phyloP scores from a whole-genome alignment of 2,329 filamentous ascomycete species.

The Ascochyta clinopodiicola region DNA sequence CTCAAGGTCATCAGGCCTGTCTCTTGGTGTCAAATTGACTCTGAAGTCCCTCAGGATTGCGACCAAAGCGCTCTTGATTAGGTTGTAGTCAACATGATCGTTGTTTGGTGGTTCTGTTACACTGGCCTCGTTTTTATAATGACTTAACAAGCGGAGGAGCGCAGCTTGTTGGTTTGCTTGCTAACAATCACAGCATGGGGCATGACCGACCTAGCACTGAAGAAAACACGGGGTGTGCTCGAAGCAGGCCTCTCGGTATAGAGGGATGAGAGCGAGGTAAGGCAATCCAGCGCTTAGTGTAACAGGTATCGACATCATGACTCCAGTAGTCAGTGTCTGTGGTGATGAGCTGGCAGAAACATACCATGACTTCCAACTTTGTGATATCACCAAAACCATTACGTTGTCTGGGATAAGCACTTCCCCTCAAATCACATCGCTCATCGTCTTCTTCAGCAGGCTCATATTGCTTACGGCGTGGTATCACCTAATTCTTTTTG shows the following conservation, averaged over 20 bases:
- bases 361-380: background rate
- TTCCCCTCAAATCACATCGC: constrained; percentile 59
- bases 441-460: constrained; percentile 59
- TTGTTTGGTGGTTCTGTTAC: constrained; percentile 62
- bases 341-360: background rate
- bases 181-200: constrained; percentile 58
- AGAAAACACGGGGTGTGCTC: constrained; percentile 47
- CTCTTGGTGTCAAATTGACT: constrained; percentile 62
- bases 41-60: constrained; percentile 67
- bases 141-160: constrained; percentile 57
- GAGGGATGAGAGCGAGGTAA: background rate
- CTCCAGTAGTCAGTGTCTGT: background rate
- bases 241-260: background rate
- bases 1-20: constrained; percentile 42
- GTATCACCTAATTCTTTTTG: constrained; percentile 52
- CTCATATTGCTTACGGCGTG: constrained; percentile 63
- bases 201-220: constrained; percentile 61
- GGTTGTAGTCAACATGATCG: constrained; percentile 68
- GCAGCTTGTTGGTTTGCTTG: constrained; percentile 58
- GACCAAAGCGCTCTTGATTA: constrained; percentile 65
- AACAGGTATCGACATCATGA: background rate
- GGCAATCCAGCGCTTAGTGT: background rate
- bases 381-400: background rate
- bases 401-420: constrained; percentile 51
- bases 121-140: constrained; percentile 59